Evolutionary conservation across 192 early-diverging fungal species (phyloP).

Genomic region (Backusella luteola): DNA sequence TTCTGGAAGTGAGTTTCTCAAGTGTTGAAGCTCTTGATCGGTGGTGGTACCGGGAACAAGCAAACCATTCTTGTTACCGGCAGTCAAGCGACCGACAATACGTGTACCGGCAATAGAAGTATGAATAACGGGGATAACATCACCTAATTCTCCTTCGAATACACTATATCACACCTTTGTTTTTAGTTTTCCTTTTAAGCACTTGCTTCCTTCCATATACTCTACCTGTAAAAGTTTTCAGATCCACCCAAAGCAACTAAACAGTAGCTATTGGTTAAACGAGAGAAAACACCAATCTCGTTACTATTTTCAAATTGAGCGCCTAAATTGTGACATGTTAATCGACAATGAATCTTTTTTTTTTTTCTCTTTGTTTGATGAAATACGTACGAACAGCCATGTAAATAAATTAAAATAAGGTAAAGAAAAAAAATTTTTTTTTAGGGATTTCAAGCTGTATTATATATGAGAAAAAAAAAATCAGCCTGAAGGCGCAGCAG

Average conservation of each 20-base stretch:
- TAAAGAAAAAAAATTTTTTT: conserved; percentile 1
- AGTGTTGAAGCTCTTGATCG: conserved; percentile 96
- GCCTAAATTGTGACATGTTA: conserved; percentile 34
- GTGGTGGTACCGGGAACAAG: conserved; percentile 95
- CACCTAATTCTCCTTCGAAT: conserved; percentile 92
- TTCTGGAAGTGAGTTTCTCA: conserved; percentile 95
- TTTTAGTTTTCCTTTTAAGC: background rate
- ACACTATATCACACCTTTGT: conserved; percentile 51
- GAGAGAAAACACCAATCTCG: conserved; percentile 98
- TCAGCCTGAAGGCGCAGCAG: background rate
- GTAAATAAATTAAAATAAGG: background rate
- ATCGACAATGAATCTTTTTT: background rate
- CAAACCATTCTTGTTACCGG: conserved; percentile 92
- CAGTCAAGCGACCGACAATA: conserved; percentile 93
- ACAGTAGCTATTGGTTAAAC: conserved; percentile 97
- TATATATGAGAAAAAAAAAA: conserved; percentile 4
- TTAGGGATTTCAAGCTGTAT: background rate
- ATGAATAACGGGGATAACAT: conserved; percentile 95
- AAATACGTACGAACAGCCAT: background rate
- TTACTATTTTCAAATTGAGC: conserved; percentile 99
- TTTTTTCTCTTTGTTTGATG: background rate
- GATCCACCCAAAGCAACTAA: conserved; percentile 97
- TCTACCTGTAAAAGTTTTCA: conserved; percentile 98
- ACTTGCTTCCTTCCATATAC: background rate
- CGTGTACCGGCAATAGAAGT: conserved; percentile 96